phyloP scores from a whole-genome alignment of 2,329 filamentous ascomycete genomes.

The Aspergillus pseudonomiae region DNA sequence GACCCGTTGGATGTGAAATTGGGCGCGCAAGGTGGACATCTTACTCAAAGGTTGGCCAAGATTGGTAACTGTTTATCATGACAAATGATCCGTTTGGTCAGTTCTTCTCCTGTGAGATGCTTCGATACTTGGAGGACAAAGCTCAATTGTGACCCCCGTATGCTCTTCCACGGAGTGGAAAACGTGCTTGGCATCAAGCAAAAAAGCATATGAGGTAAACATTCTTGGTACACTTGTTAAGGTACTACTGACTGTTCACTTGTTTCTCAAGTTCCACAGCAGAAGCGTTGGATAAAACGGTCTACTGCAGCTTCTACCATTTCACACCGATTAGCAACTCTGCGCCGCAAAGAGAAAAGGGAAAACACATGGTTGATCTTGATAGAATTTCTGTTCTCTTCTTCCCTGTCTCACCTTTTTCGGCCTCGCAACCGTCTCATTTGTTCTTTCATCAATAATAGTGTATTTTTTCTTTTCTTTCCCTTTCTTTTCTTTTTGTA shows the following conservation, averaged over 20 bases:
- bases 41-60: slow-evolving; percentile 12
- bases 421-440: not conserved
- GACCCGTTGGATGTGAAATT: slow-evolving; percentile 29
- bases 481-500: not conserved
- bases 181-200: not conserved
- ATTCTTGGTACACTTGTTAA: not conserved
- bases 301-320: slow-evolving; percentile 31
- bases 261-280: slow-evolving; percentile 33
- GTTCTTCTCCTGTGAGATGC: not conserved
- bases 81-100: slow-evolving; percentile 4
- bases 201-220: not conserved
- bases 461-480: not conserved
- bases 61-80: slow-evolving; percentile 26
- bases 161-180: not conserved
- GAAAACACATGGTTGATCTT: slow-evolving; percentile 24
- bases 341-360: not conserved
- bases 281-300: slow-evolving; percentile 38
- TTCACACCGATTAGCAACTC: not conserved
- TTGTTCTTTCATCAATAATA: not conserved
- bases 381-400: slow-evolving; percentile 14
- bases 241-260: slow-evolving; percentile 12
- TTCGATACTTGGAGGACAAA: not conserved
- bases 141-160: not conserved
- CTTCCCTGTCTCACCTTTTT: slow-evolving; percentile 1
- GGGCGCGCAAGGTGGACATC: slow-evolving; percentile 16